Conservation (phyloP, 169 alveolate species). For the Cardiosporidium cionae region DNA sequence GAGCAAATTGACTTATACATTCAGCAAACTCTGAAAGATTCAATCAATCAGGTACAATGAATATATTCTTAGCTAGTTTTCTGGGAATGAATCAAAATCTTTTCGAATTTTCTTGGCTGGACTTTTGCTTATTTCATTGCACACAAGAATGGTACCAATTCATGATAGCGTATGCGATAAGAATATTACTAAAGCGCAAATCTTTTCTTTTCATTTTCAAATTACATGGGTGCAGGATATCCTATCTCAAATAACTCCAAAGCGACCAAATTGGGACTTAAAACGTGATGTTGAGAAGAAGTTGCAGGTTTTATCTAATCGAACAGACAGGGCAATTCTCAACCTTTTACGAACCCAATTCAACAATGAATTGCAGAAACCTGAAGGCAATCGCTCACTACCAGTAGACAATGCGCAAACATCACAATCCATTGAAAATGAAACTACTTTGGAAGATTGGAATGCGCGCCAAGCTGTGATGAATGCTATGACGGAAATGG, state of each 20-base stretch:
- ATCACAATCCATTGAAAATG: no score
- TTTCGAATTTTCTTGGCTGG: background rate
- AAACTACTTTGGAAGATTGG: no score
- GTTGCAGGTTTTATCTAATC: slow-evolving; percentile 43
- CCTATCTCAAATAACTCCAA: slow-evolving; percentile 45
- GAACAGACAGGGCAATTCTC: slow-evolving; percentile 62
- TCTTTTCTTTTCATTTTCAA: no score
- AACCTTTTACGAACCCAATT: no score
- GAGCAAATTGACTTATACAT: background rate
- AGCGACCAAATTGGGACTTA: slow-evolving; percentile 55
- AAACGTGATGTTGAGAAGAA: slow-evolving; percentile 61
- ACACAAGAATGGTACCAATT: background rate
- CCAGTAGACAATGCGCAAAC: no score
- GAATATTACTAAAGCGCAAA: no score
- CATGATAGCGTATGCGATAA: background rate
- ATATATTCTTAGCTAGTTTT: background rate
- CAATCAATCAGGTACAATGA: background rate
- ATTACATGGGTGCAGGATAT: no score
- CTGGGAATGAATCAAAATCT: no score
- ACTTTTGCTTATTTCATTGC: background rate
- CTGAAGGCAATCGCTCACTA: no score
- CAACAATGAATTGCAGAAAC: no score
- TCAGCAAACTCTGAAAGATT: background rate
- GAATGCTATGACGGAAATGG: no score
- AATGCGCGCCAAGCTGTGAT: no score